Percentiles rank a stretch among this genome's conserved stretches.
These are phyloP conservation scores for Onygena corvina DNA, from an alignment of 2,329 filamentous ascomycete species.

Conservation along the genomic window DNA sequence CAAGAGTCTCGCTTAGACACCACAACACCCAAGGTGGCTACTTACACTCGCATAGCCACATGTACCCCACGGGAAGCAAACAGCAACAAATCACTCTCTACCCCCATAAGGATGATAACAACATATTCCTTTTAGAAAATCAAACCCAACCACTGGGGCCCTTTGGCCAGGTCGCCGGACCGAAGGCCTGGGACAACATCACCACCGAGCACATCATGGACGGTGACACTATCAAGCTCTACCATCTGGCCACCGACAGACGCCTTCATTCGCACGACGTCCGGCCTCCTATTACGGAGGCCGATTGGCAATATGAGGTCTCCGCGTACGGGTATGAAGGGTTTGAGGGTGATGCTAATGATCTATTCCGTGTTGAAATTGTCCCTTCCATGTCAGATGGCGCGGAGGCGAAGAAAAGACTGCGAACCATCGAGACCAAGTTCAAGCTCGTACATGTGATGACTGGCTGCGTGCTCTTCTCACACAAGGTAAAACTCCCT, in stretches of 20 bases:
- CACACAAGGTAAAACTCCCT: slow-evolving; percentile 96
- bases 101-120: slow-evolving; percentile 98
- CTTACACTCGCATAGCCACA: slow-evolving; percentile 88
- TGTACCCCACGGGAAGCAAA: slow-evolving; percentile 96
- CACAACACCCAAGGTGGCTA: slow-evolving; percentile 97
- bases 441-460: slow-evolving; percentile 92
- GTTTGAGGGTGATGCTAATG: slow-evolving; percentile 93
- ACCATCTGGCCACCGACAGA: slow-evolving; percentile 70
- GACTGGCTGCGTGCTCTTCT: slow-evolving; percentile 93
- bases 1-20: slow-evolving; percentile 74
- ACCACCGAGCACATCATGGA: slow-evolving; percentile 61
- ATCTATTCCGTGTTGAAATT: slow-evolving; percentile 90
- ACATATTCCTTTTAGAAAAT: slow-evolving; percentile 87
- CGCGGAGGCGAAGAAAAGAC: slow-evolving; percentile 62
- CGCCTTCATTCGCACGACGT: slow-evolving; percentile 84
- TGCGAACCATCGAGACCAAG: slow-evolving; percentile 92
- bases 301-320: slow-evolving; percentile 89
- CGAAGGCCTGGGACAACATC: slow-evolving; percentile 68
- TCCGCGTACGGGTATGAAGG: slow-evolving; percentile 96
- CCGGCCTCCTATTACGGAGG: slow-evolving; percentile 71
- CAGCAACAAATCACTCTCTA: slow-evolving; percentile 98
- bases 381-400: slow-evolving; percentile 77
- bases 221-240: slow-evolving; percentile 68
- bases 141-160: slow-evolving; percentile 77
- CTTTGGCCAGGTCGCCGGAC: slow-evolving; percentile 68